Conservation (phyloP, 768 basidiomycete species). For the Mycena haematopus region DNA sequence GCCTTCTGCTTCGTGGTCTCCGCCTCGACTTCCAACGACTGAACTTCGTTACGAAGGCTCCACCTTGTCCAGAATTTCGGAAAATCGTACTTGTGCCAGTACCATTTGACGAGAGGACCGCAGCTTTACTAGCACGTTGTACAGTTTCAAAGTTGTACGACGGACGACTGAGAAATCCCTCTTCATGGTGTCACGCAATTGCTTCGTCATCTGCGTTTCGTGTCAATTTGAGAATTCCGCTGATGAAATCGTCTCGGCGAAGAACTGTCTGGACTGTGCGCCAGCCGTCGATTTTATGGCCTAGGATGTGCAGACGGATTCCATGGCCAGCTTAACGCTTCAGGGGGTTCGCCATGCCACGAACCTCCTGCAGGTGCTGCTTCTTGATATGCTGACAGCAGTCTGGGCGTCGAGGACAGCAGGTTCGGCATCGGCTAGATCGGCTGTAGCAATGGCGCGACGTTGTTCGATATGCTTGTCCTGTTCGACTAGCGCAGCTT, state of each 20-base stretch:
- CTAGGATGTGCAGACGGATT: constrained; percentile 97
- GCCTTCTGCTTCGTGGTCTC: constrained; percentile 96
- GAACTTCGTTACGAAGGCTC: constrained; percentile 96
- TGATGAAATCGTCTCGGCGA: constrained; percentile 96
- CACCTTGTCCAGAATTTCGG: constrained; percentile 95
- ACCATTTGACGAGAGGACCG: constrained; percentile 98
- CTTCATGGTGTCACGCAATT: constrained; percentile 89
- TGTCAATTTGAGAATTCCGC: constrained; percentile 94
- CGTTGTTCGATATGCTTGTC: constrained; percentile 90
- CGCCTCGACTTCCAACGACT: constrained; percentile 90
- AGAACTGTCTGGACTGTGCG: constrained; percentile 94
- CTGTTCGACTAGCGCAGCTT: constrained; percentile 91
- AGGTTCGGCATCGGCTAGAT: constrained; percentile 97
- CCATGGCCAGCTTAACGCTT: constrained; percentile 99
- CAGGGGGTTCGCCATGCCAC: constrained; percentile 99
- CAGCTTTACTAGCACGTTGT: constrained; percentile 96
- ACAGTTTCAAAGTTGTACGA: constrained; percentile 95
- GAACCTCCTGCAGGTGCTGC: constrained; percentile 95
- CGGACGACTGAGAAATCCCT: constrained; percentile 88
- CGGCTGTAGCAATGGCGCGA: constrained; percentile 87
- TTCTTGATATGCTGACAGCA: constrained; percentile 96
- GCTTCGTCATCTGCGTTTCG: constrained; percentile 87
- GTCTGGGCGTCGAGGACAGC: constrained; percentile 94
- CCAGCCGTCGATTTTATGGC: constrained; percentile 98
- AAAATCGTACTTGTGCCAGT: constrained; percentile 95